These are phyloP conservation scores for Planoprotostelium fungivorum DNA, from an alignment of 78 protist genomes.

Conservation along the genomic window DNA sequence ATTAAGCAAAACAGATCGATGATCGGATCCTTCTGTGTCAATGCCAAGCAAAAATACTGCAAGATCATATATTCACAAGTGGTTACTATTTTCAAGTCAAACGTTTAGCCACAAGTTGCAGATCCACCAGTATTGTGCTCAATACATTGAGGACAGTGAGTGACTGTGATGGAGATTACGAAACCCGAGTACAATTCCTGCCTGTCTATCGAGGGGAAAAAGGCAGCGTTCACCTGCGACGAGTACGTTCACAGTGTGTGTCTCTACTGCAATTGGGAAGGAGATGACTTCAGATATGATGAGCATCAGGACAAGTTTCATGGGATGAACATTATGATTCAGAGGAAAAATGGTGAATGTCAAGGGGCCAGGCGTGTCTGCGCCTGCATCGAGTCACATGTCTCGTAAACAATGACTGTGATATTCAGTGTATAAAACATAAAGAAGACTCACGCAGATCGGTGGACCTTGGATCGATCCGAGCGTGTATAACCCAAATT, in stretches of 20 bases:
- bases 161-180: not conserved
- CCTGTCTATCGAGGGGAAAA: not conserved
- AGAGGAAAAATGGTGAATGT: not conserved
- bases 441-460: no score
- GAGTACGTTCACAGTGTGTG: not conserved
- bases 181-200: not conserved
- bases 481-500: no score
- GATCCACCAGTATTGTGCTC: not conserved
- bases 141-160: not conserved
- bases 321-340: not conserved
- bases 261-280: not conserved
- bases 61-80: not conserved
- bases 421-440: no score
- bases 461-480: no score
- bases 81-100: not conserved
- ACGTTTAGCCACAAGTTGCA: not conserved
- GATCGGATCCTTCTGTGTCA: not conserved
- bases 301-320: not conserved
- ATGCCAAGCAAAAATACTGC: not conserved
- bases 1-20: not conserved
- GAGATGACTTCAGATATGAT: not conserved
- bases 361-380: no score
- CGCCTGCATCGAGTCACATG: no score
- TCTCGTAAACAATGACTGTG: no score
- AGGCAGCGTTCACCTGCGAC: not conserved